These are phyloP conservation scores for Neopestalotiopsis clavispora DNA, from an alignment of 2,329 filamentous ascomycete species.

Conservation along the genomic window DNA sequence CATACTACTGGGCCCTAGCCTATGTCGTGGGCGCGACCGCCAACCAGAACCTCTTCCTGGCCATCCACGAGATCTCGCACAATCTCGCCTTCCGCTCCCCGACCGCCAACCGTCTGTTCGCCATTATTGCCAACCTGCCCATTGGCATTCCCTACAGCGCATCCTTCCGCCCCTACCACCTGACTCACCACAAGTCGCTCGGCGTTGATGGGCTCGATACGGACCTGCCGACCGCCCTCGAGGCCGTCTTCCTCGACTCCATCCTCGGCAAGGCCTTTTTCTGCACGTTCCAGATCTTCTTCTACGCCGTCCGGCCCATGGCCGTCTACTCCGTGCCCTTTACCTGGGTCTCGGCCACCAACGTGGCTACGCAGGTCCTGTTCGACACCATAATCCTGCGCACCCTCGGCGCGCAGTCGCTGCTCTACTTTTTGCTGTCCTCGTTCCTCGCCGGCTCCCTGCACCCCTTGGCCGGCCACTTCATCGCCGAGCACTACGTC, in stretches of 20 bases:
- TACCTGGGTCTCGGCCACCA: conserved; percentile 82
- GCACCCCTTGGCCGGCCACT: conserved; percentile 94
- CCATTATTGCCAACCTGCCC: conserved; percentile 92
- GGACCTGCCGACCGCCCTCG: conserved; percentile 88
- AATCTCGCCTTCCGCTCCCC: conserved; percentile 91
- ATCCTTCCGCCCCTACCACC: conserved; percentile 94
- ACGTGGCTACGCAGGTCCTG: conserved; percentile 74
- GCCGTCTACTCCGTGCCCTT: conserved; percentile 89
- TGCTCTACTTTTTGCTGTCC: conserved; percentile 85
- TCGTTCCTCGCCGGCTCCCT: conserved; percentile 93
- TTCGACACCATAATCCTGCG: conserved; percentile 77
- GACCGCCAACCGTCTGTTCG: conserved; percentile 80
- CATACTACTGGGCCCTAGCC: conserved; percentile 82
- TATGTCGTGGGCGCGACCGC: conserved; percentile 93
- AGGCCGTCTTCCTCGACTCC: conserved; percentile 92
- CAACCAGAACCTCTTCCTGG: conserved; percentile 98
- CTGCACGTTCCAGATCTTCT: conserved; percentile 98
- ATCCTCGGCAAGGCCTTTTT: conserved; percentile 98
- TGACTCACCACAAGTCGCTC: conserved; percentile 98
- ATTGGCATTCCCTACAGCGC: conserved; percentile 97
- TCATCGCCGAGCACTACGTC: conserved; percentile 97
- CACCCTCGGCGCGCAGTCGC: conserved; percentile 63
- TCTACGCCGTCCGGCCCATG: conserved; percentile 97
- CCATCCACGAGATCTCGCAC: conserved; percentile 98
- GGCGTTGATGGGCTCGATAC: conserved; percentile 96